phyloP scores from a whole-genome alignment of 129 eudicot species.

The Flaveria robusta region DNA sequence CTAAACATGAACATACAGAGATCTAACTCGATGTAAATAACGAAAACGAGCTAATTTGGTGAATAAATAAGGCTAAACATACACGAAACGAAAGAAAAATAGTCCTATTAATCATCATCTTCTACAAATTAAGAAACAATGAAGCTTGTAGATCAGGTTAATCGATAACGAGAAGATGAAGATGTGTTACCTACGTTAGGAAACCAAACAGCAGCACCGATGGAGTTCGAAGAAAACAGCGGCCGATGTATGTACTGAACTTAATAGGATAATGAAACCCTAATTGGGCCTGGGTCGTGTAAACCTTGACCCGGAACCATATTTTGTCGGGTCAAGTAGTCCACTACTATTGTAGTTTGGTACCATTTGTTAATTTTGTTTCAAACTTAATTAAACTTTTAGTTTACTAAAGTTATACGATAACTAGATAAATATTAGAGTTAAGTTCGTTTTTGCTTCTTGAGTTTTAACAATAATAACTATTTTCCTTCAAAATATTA shows the following conservation, averaged over 20 bases:
- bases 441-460: no score
- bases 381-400: no score
- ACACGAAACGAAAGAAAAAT: neutral
- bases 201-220: slow-evolving; percentile 26
- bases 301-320: neutral
- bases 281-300: slow-evolving; percentile 29
- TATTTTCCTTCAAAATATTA: no score
- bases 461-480: no score
- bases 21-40: neutral
- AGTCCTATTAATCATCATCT: neutral
- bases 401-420: no score
- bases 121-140: neutral
- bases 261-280: slow-evolving; percentile 27
- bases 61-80: neutral
- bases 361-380: no score
- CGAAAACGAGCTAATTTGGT: neutral
- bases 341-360: no score
- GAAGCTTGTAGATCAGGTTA: neutral
- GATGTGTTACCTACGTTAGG: slow-evolving; percentile 20
- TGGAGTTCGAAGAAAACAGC: slow-evolving; percentile 19
- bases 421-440: no score
- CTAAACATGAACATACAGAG: neutral
- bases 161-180: neutral
- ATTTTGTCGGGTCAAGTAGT: neutral
- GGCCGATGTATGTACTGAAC: slow-evolving; percentile 13